Base-by-base conservation (phyloP, 1,284 basidiomycete species). In the Cutaneotrichosporon sp. region DNA sequence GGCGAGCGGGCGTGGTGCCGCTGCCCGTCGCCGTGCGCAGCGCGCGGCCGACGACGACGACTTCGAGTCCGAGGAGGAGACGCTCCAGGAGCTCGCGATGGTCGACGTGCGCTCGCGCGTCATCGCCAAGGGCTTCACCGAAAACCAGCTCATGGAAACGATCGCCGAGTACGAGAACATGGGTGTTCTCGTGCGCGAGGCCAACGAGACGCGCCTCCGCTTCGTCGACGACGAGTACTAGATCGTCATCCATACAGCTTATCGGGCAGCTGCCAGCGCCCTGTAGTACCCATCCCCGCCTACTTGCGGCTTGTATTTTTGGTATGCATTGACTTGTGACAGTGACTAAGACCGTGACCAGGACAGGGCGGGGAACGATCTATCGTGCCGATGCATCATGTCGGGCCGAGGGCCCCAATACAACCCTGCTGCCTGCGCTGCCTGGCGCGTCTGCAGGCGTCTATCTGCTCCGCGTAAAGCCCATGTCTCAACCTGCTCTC, bases 41-140 rank as follows among this genome's bases (percentile, higher is more conserved):
- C 54, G 63, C 60, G 77, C 75, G 80, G 64, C 58, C 63, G 54
- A 58, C 68, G 66, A 74, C 81, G 64, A 82, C 81, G 83, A 63
- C 43, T 71, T 62, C 66, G 83, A 63, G 50, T 87, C 52, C 6
- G 83, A 83, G 18, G 79, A 79, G 5, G 80, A 81, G 6, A 85
- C 85, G 25, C 74, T 92, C 63, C 78, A 79, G 38, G 81, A 83
- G 67, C 71, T 82, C 63, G 85, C 86, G 7, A 87, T 97, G 83
- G 84, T 90, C 46, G 91, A 95, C 67, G 86, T 97, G 62, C 86
- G 94, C 50, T 87, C 87, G 54, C 86, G 92, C 31, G 88, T 95
- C 13, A 80, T 95, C 54, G 88, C 87, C 51, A 88, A 87, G 71
- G 93, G 94, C 8, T 95, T 89, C 79, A 97, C 91, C 13, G 95